Evolutionary conservation across 192 early-diverging fungal genomes (phyloP).

Genomic region (Oehlia diaphana): DNA sequence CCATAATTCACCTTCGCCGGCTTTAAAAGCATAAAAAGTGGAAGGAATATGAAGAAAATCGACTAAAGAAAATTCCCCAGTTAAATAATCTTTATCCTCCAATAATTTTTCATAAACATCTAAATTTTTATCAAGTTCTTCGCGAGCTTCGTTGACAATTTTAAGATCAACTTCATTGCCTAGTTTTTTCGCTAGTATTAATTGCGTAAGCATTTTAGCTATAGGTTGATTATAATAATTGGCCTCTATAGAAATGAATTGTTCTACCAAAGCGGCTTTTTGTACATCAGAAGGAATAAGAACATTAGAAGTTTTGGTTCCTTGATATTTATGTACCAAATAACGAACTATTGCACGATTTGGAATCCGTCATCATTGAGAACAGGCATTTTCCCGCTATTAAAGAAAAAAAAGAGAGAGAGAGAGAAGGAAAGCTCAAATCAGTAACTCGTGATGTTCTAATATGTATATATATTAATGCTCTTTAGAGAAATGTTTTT

Average conservation of each 20-base stretch:
- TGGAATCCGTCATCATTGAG: slow-evolving; percentile 36
- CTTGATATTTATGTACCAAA: slow-evolving; percentile 17
- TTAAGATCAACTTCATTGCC: neutral
- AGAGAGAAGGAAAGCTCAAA: neutral
- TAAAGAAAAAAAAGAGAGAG: neutral
- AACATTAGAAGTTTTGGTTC: slow-evolving; percentile 3
- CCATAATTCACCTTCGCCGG: neutral
- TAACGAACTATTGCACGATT: slow-evolving; percentile 46
- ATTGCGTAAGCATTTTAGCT: neutral
- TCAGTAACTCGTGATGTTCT: neutral
- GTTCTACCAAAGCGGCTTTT: slow-evolving; percentile 35
- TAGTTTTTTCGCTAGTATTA: neutral
- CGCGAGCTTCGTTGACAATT: too few species aligned
- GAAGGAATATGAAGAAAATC: too few species aligned
- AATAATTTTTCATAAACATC: too few species aligned
- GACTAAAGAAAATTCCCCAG: too few species aligned
- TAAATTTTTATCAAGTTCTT: neutral
- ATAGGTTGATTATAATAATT: neutral
- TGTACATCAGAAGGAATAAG: slow-evolving; percentile 36
- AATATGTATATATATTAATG: too few species aligned
- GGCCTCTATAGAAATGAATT: slow-evolving; percentile 34
- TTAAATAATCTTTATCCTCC: too few species aligned
- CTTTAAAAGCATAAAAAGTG: too few species aligned
- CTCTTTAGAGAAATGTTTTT: too few species aligned
- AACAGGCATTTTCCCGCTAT: slow-evolving; percentile 42